These are phyloP conservation scores for Hortaea werneckii DNA, from an alignment of 2,329 filamentous ascomycete genomes.

Conservation along the genomic window DNA sequence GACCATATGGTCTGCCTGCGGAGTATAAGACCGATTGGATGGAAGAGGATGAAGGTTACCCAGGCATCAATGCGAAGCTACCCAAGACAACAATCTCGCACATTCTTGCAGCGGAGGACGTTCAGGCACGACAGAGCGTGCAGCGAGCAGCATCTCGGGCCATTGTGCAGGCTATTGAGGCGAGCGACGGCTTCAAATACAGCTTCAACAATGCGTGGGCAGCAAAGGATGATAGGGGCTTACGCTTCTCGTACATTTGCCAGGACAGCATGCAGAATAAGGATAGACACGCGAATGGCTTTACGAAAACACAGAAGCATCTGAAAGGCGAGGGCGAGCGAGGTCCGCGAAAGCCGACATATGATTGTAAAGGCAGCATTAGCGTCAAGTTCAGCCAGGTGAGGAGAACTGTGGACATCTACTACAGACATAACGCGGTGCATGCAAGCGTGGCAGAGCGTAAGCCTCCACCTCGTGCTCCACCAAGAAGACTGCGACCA, in stretches of 20 bases:
- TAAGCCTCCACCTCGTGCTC: slow-evolving; percentile 28
- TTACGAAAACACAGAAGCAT: slow-evolving; percentile 18
- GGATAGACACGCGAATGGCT: slow-evolving; percentile 36
- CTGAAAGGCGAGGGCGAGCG: slow-evolving; percentile 14
- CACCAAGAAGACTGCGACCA: background rate
- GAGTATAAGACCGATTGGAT: slow-evolving; percentile 17
- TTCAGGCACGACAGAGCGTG: slow-evolving; percentile 33
- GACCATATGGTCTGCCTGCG: slow-evolving; percentile 18
- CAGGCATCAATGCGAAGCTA: slow-evolving; percentile 3
- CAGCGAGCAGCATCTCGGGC: slow-evolving; percentile 39
- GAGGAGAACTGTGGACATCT: slow-evolving; percentile 33
- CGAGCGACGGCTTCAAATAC: slow-evolving; percentile 38
- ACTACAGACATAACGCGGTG: slow-evolving; percentile 37
- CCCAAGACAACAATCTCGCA: slow-evolving; percentile 14
- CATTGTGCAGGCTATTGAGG: slow-evolving; percentile 34
- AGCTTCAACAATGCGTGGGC: slow-evolving; percentile 42
- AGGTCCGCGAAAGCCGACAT: slow-evolving; percentile 32
- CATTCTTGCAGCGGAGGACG: slow-evolving; percentile 21
- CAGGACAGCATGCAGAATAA: slow-evolving; percentile 43
- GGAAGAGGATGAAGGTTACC: slow-evolving; percentile 5
- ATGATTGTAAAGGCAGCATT: slow-evolving; percentile 39
- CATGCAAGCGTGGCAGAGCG: slow-evolving; percentile 38
- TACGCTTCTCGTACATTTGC: slow-evolving; percentile 40
- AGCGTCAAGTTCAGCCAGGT: slow-evolving; percentile 38
- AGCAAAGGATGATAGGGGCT: slow-evolving; percentile 35